Percentiles rank a stretch among this genome's conserved stretches.
Conservation (phyloP, 2,329 filamentous ascomycete genomes). For the Domatiomyces globalis region DNA sequence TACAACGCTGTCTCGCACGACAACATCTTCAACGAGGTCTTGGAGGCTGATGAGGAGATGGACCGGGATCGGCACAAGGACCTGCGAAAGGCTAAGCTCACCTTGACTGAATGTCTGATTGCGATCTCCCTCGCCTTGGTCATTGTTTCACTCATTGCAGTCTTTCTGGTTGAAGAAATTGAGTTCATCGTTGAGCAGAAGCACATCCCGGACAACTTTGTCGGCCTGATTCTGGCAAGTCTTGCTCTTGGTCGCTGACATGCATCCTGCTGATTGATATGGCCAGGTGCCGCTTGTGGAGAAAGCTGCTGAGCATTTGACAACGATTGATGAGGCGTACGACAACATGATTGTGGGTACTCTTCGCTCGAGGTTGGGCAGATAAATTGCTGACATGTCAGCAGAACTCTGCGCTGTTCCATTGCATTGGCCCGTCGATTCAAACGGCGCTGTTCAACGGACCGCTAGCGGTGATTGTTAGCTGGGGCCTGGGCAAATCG, state of each 20-base stretch:
- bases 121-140: constrained; percentile 51
- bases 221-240: constrained; percentile 51
- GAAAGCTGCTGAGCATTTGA: constrained; percentile 74
- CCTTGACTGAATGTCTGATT: constrained; percentile 56
- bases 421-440: constrained; percentile 73
- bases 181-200: constrained; percentile 41
- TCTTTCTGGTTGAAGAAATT: constrained; percentile 61
- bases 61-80: constrained; percentile 53
- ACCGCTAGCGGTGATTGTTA: constrained; percentile 67
- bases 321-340: constrained; percentile 71
- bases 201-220: constrained; percentile 43
- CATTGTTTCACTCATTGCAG: constrained; percentile 58
- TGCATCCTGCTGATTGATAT: constrained; percentile 28
- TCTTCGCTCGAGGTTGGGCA: constrained; percentile 4
- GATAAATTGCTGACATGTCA: neutral
- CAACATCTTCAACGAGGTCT: constrained; percentile 59
- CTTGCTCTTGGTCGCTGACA: constrained; percentile 14
- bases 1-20: constrained; percentile 70
- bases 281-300: constrained; percentile 45
- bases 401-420: constrained; percentile 64
- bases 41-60: constrained; percentile 54
- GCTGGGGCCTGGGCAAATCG: constrained; percentile 55
- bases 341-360: constrained; percentile 43
- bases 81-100: constrained; percentile 51
- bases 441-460: constrained; percentile 84